Evolutionary conservation across 108 stramenopile genomes (phyloP).

Genomic region (Cyclostephanos tholiformis): DNA sequence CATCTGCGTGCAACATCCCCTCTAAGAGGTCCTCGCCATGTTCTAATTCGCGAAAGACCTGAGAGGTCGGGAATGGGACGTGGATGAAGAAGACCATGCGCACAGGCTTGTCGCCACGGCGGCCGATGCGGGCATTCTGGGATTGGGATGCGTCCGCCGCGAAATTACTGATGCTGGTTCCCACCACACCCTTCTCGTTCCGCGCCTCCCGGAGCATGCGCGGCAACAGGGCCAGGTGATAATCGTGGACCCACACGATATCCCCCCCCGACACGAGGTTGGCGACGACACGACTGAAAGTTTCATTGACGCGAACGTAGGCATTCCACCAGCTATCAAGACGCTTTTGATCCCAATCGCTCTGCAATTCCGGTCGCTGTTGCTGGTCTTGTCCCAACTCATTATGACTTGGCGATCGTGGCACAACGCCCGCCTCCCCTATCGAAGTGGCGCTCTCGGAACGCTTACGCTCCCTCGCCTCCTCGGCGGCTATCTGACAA

Average conservation of each 20-base stretch:
- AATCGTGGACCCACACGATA: slow-evolving; percentile 99
- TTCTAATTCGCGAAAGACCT: slow-evolving; percentile 97
- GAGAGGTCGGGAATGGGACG: slow-evolving; percentile 98
- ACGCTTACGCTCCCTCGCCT: slow-evolving; percentile 43
- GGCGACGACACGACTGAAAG: slow-evolving; percentile 76
- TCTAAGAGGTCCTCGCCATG: slow-evolving; percentile 91
- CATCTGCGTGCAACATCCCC: slow-evolving; percentile 97
- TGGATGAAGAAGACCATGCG: slow-evolving; percentile 98
- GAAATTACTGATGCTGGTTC: background rate
- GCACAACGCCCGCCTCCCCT: slow-evolving; percentile 13
- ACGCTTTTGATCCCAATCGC: slow-evolving; percentile 88
- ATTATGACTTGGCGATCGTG: background rate
- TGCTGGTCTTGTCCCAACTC: background rate
- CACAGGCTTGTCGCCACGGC: slow-evolving; percentile 29
- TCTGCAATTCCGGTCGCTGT: slow-evolving; percentile 24
- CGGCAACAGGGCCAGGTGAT: slow-evolving; percentile 96
- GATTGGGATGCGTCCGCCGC: background rate
- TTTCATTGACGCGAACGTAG: slow-evolving; percentile 85
- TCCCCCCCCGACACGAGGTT: slow-evolving; percentile 64
- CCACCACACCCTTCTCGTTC: slow-evolving; percentile 31
- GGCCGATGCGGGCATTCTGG: background rate
- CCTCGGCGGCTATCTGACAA: slow-evolving; percentile 46
- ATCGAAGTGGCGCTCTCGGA: slow-evolving; percentile 23
- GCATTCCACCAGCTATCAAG: slow-evolving; percentile 88
- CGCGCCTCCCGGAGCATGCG: slow-evolving; percentile 66